Base-by-base conservation (phyloP, 2,329 filamentous ascomycete species). In the Bipolaris zeicola region DNA sequence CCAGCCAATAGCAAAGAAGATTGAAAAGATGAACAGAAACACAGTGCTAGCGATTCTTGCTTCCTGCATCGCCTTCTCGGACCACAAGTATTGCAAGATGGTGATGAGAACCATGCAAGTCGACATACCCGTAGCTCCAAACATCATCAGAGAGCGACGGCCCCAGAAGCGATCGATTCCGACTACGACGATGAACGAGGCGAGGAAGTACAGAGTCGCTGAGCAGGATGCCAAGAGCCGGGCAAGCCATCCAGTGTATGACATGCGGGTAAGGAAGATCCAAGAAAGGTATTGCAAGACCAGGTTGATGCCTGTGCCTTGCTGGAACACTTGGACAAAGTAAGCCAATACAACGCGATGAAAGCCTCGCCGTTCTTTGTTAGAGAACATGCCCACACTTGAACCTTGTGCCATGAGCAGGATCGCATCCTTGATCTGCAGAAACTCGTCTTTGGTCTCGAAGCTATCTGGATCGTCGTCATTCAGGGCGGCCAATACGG, bases 1-100 rank as follows among this genome's bases (percentile, higher is more conserved):
- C 92, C 91, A 96, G 62, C 91, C 96, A 60, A 85, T 87, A 55
- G 91, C 92, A 73, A 96, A 96, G 83, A 89, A 95, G 82, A 91
- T 91, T 80, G 96, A 92, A 82, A 92, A 95, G 79, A 94, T 89
- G 78, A 89, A 89, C 71, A 96, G 92, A 79, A 96, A 94, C 56
- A 96, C 73, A 0, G 77, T 75, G 18, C 77, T 75, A 5, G 69
- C 71, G 31, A 78, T 72, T 13, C 76, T 74, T n/a, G 64, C 64
- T 3, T 63, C 60, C 1, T 53, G 41, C 14, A 63, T 57, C 2
- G 46, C 39, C 3, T 62, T 58, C 16, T 63, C 64, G 3, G 62
- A 58, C 66, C 66, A 68, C 8, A 73, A 49, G 24, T 69, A 71
- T 18, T 68, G 64, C 33, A 67, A 50, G 3, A 69, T 59, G 6